Percentiles rank a stretch among this genome's conserved stretches.
These are phyloP conservation scores for Aspergillus pseudoviridinutans DNA, from an alignment of 2,329 filamentous ascomycete genomes.

Conservation along the genomic window DNA sequence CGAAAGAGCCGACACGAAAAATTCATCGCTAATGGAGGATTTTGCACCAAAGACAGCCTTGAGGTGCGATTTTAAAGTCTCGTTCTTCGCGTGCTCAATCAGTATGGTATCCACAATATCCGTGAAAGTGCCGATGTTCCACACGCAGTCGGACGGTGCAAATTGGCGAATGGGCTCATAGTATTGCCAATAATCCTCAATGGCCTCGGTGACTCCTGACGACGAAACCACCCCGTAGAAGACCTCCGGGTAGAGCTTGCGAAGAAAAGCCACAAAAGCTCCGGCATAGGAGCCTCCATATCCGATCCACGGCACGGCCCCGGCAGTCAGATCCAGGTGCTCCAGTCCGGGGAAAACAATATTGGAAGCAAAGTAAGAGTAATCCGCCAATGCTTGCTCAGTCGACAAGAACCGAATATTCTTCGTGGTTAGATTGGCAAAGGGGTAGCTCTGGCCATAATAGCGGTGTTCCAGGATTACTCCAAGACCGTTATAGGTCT, in stretches of 20 bases:
- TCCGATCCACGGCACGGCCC: slow-evolving; percentile 65
- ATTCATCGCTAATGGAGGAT: slow-evolving; percentile 6
- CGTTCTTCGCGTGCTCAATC: slow-evolving; percentile 44
- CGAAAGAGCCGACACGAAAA: slow-evolving; percentile 30
- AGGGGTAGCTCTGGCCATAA: slow-evolving; percentile 73
- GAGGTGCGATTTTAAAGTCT: slow-evolving; percentile 41
- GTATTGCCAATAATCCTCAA: slow-evolving; percentile 71
- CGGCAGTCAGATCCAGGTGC: slow-evolving; percentile 61
- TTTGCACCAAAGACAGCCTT: slow-evolving; percentile 53
- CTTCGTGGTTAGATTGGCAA: slow-evolving; percentile 60
- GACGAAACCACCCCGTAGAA: slow-evolving; percentile 78
- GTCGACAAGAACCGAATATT: slow-evolving; percentile 79
- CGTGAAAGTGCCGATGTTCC: slow-evolving; percentile 58
- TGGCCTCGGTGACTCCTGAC: slow-evolving; percentile 72
- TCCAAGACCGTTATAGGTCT: slow-evolving; percentile 69
- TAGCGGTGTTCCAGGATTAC: slow-evolving; percentile 85
- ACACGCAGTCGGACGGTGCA: slow-evolving; percentile 60
- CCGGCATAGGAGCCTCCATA: slow-evolving; percentile 86
- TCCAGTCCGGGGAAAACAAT: slow-evolving; percentile 68
- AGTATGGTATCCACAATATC: slow-evolving; percentile 59
- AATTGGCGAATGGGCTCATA: slow-evolving; percentile 56
- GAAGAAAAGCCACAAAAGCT: slow-evolving; percentile 70
- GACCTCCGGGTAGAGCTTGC: slow-evolving; percentile 70
- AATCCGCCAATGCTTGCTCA: slow-evolving; percentile 76
- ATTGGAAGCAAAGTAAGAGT: slow-evolving; percentile 73